phyloP scores from a whole-genome alignment of 2,329 filamentous ascomycete species.

The Beauveria asiatica region DNA sequence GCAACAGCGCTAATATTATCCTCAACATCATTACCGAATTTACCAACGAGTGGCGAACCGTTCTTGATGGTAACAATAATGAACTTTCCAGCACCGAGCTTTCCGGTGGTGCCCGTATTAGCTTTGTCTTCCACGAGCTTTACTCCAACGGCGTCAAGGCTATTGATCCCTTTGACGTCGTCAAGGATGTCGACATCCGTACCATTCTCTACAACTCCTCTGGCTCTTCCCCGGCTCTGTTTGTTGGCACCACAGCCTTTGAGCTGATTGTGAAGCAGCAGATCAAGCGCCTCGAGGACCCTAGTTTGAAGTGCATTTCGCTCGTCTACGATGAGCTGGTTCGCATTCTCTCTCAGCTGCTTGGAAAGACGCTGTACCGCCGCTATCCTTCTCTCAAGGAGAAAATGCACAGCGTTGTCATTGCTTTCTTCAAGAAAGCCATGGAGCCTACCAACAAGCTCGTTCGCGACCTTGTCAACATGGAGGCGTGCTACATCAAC shows the following conservation, averaged over 20 bases:
- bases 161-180: constrained; percentile 91
- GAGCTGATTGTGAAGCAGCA: constrained; percentile 98
- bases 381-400: constrained; percentile 93
- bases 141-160: constrained; percentile 98
- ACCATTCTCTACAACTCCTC: constrained; percentile 98
- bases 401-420: constrained; percentile 89
- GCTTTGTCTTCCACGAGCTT: constrained; percentile 97
- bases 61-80: constrained; percentile 92
- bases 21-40: constrained; percentile 99
- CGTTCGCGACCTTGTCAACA: constrained; percentile 81
- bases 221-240: constrained; percentile 92
- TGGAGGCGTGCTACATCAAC: constrained; percentile 98
- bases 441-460: constrained; percentile 99
- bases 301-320: constrained; percentile 93
- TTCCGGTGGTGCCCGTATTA: constrained; percentile 94
- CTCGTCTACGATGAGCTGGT: constrained; percentile 96
- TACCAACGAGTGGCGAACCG: constrained; percentile 92
- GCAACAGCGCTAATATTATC: constrained; percentile 92
- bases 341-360: constrained; percentile 82
- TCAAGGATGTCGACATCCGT: constrained; percentile 96
- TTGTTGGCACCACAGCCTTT: constrained; percentile 96
- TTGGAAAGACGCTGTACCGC: constrained; percentile 82
- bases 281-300: constrained; percentile 92
- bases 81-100: constrained; percentile 91
- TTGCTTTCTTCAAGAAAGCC: constrained; percentile 92